Conservation (phyloP, 345 rosid genomes). For the Isatis tinctoria region DNA sequence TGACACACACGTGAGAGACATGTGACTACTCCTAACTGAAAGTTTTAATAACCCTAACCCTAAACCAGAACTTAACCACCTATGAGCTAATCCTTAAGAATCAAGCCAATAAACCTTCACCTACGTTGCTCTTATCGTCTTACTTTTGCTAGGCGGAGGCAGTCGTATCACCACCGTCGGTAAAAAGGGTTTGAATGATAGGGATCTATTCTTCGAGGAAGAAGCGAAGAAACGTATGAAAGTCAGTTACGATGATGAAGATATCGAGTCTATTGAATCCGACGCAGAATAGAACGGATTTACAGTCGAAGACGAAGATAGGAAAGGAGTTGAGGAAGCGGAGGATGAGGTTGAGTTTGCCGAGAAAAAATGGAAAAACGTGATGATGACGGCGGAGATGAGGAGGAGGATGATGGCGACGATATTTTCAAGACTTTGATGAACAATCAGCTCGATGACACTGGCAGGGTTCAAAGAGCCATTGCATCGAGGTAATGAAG, state of each 20-base stretch:
- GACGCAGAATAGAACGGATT: constrained; percentile 43
- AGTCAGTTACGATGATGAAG: constrained; percentile 47
- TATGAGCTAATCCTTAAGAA: too few relatives aligned
- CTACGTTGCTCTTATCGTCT: too few relatives aligned
- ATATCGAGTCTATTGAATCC: constrained; percentile 58
- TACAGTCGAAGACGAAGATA: constrained; percentile 25
- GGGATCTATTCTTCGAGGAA: constrained; percentile 48
- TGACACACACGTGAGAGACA: too few relatives aligned
- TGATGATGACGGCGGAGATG: constrained; percentile 47
- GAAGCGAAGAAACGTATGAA: constrained; percentile 51
- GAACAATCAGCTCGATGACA: constrained; percentile 86
- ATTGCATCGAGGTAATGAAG: constrained; percentile 70
- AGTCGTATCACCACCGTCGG: too few relatives aligned
- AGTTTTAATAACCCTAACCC: too few relatives aligned
- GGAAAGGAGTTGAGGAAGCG: constrained; percentile 21
- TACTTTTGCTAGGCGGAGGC: too few relatives aligned
- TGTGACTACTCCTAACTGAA: too few relatives aligned
- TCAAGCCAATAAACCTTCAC: too few relatives aligned
- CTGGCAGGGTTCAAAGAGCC: constrained; percentile 68
- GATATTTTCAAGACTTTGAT: constrained; percentile 55
- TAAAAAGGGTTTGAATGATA: constrained; percentile 26
- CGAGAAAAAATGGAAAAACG: constrained; percentile 50
- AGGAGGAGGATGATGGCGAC: constrained; percentile 40
- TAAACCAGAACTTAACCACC: too few relatives aligned
- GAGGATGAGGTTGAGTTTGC: constrained; percentile 41